Percentiles rank a stretch among this genome's conserved stretches.
Evolutionary conservation across 768 basidiomycete genomes (phyloP).

Genomic region (Termitomyces sp.): DNA sequence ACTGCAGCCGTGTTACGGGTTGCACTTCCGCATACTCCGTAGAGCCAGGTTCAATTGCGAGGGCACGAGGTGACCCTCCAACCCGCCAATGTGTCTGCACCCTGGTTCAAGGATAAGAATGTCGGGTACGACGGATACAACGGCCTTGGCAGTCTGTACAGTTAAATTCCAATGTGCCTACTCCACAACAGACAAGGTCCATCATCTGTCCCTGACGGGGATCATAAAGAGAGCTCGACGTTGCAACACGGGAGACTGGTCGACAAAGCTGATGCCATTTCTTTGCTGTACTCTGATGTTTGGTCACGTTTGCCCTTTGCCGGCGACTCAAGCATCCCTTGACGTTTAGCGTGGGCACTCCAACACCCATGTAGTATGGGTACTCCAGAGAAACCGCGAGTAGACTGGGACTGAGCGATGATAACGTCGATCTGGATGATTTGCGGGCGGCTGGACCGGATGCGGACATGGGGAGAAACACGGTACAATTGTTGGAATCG

Average conservation of each 20-base stretch:
- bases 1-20: too few relatives aligned
- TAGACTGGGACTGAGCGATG: slow-evolving; percentile 20
- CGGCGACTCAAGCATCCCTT: slow-evolving; percentile 27
- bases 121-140: too few relatives aligned
- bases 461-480: slow-evolving; percentile 15
- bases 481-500: slow-evolving; percentile 22
- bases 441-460: background rate
- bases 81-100: too few relatives aligned
- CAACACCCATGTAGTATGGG: slow-evolving; percentile 15
- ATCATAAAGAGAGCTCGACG: slow-evolving; percentile 7
- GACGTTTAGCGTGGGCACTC: slow-evolving; percentile 24
- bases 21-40: too few relatives aligned
- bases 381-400: slow-evolving; percentile 12
- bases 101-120: too few relatives aligned
- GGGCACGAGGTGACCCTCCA: too few relatives aligned
- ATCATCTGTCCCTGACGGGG: background rate
- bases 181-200: slow-evolving; percentile 1
- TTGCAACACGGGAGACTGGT: slow-evolving; percentile 11
- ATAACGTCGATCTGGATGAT: slow-evolving; percentile 12
- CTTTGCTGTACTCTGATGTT: slow-evolving; percentile 21
- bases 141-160: too few relatives aligned
- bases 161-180: background rate
- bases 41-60: too few relatives aligned
- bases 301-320: slow-evolving; percentile 21
- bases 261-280: slow-evolving; percentile 19